These are phyloP conservation scores for Cicer yamashitae DNA, from an alignment of 306 rosid genomes.

Conservation along the genomic window DNA sequence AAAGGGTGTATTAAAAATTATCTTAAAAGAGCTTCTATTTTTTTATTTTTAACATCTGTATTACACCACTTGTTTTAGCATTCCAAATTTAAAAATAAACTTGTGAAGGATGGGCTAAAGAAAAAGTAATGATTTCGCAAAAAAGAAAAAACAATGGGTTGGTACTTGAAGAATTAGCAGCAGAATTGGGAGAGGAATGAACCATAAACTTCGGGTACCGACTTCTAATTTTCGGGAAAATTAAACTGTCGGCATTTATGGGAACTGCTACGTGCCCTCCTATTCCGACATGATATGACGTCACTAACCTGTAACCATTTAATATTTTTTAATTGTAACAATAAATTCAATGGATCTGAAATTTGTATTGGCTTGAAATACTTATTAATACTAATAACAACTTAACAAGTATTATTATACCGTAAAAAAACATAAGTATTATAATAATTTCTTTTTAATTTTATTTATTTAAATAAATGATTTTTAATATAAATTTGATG, in stretches of 20 bases:
- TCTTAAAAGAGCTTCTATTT: too few species aligned
- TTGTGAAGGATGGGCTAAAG: neutral
- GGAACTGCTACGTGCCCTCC: slow-evolving; percentile 63
- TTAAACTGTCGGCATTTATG: slow-evolving; percentile 61
- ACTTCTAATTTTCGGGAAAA: slow-evolving; percentile 43
- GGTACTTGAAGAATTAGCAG: slow-evolving; percentile 13
- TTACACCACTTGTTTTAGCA: too few species aligned
- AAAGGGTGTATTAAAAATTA: too few species aligned
- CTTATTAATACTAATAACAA: too few species aligned
- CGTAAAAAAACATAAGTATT: too few species aligned
- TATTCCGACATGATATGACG: slow-evolving; percentile 56
- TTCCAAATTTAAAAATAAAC: neutral
- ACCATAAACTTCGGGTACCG: slow-evolving; percentile 47
- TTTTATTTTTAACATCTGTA: too few species aligned
- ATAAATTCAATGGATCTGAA: neutral
- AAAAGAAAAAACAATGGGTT: neutral
- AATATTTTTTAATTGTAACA: neutral
- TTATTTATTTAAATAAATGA: too few species aligned
- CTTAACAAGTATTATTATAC: too few species aligned
- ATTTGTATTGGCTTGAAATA: too few species aligned
- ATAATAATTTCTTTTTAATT: too few species aligned
- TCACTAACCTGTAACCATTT: slow-evolving; percentile 17
- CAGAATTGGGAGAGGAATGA: slow-evolving; percentile 30
- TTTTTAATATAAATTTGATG: too few species aligned
- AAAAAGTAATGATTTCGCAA: too few species aligned